Evolutionary conservation across 1,284 basidiomycete genomes (phyloP).

Genomic region (Pseudozyma sp.): DNA sequence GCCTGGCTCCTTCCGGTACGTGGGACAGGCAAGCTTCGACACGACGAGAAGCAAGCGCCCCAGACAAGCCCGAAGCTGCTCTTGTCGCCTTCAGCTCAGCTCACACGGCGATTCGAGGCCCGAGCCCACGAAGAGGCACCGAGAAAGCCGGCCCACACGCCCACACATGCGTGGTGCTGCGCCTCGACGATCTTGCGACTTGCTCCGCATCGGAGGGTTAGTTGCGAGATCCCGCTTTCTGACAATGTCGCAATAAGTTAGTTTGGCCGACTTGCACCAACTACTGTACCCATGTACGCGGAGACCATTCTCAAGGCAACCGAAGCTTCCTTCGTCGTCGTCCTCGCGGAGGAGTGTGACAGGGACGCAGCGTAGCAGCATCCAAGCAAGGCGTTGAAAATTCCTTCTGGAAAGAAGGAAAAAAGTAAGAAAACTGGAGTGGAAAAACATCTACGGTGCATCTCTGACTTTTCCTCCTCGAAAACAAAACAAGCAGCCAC

Average conservation of each 20-base stretch:
- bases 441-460: conserved; percentile 30
- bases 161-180: conserved; percentile 9
- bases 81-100: too few species aligned
- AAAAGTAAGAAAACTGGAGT: background rate
- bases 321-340: background rate
- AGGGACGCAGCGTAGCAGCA: background rate
- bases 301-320: background rate
- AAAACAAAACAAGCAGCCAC: conserved; percentile 9
- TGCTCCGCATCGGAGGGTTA: too few species aligned
- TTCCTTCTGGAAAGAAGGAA: conserved; percentile 27
- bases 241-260: too few species aligned
- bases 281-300: too few species aligned
- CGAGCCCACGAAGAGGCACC: background rate
- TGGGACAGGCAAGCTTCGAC: too few species aligned
- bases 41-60: too few species aligned
- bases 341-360: too few species aligned
- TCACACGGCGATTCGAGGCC: too few species aligned
- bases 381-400: conserved; percentile 2
- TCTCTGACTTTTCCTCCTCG: conserved; percentile 1
- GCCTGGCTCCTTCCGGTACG: too few species aligned
- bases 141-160: background rate
- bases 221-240: too few species aligned
- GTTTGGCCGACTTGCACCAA: too few species aligned
- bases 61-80: too few species aligned
- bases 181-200: conserved; percentile 11